Conservation (phyloP, 192 early-diverging fungal genomes). For the Entophlyctis helioformis region DNA sequence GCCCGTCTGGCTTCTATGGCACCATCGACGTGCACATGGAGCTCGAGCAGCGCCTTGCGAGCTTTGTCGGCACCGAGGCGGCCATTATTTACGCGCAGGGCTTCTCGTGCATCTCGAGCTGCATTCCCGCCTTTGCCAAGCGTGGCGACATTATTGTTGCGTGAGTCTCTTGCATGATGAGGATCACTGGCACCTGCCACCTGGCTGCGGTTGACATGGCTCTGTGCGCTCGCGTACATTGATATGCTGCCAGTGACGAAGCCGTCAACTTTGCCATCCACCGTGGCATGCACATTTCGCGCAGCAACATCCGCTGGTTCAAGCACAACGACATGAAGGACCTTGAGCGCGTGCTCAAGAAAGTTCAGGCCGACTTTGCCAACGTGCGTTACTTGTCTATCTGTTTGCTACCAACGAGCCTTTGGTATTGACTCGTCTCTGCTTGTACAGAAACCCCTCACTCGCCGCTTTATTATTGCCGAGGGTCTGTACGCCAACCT, state of each 20-base stretch:
- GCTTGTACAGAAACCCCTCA: conserved; percentile 54
- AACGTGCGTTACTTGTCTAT: conserved; percentile 15
- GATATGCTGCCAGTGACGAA: conserved; percentile 69
- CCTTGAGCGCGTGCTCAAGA: conserved; percentile 70
- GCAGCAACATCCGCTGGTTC: conserved; percentile 79
- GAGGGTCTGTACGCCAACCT: conserved; percentile 84
- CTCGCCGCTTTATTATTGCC: conserved; percentile 85
- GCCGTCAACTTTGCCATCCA: conserved; percentile 78
- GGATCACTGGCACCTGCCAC: too few species aligned
- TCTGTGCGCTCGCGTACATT: too few species aligned
- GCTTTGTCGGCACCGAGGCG: conserved; percentile 69
- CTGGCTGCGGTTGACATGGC: too few species aligned
- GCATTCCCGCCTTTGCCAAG: conserved; percentile 93
- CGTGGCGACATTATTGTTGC: conserved; percentile 87
- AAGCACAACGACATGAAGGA: conserved; percentile 98
- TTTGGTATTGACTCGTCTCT: too few species aligned
- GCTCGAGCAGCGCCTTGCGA: conserved; percentile 74
- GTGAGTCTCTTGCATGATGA: too few species aligned
- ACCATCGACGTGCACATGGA: conserved; percentile 92
- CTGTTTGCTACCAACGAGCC: too few species aligned
- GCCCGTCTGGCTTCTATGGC: conserved; percentile 91
- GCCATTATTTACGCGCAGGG: conserved; percentile 93
- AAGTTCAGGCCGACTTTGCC: conserved; percentile 56
- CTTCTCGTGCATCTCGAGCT: conserved; percentile 82
- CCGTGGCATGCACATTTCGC: conserved; percentile 81